Percentiles rank a stretch among this genome's conserved stretches.
Evolutionary conservation across 148 eudicot species (phyloP).

Genomic region (Rhododendron ovatum): DNA sequence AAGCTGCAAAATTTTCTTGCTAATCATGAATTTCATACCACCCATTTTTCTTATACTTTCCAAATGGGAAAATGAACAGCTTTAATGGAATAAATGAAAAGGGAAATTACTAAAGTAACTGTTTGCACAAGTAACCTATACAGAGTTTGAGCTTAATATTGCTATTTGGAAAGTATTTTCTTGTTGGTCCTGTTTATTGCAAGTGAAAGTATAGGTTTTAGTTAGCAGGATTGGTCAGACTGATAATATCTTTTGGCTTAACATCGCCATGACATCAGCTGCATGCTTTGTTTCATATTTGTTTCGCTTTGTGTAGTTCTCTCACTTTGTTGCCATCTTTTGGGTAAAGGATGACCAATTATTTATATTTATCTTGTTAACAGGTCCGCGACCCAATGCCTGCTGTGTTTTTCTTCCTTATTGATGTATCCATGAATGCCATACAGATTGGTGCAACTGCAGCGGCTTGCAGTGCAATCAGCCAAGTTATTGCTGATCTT

Average conservation of each 20-base stretch:
- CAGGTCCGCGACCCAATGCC: conserved; percentile 99
- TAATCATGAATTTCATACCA: not conserved
- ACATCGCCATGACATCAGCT: conserved; percentile 1
- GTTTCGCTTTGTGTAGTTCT: not conserved
- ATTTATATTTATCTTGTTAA: conserved; percentile 9
- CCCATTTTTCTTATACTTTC: not conserved
- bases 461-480: conserved; percentile 95
- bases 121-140: not conserved
- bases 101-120: not conserved
- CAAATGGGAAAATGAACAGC: not conserved
- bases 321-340: not conserved
- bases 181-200: not conserved
- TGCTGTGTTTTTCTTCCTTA: conserved; percentile 85
- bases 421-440: conserved; percentile 92
- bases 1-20: not conserved
- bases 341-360: not conserved
- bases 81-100: not conserved
- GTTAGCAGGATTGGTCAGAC: not conserved
- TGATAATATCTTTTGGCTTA: conserved; percentile 1
- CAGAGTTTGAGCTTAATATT: not conserved
- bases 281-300: not conserved
- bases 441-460: conserved; percentile 97
- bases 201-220: not conserved
- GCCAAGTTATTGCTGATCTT: conserved; percentile 88
- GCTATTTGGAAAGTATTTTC: not conserved